Evolutionary conservation across 768 basidiomycete species (phyloP).

Genomic region (Tulasnella sp.): DNA sequence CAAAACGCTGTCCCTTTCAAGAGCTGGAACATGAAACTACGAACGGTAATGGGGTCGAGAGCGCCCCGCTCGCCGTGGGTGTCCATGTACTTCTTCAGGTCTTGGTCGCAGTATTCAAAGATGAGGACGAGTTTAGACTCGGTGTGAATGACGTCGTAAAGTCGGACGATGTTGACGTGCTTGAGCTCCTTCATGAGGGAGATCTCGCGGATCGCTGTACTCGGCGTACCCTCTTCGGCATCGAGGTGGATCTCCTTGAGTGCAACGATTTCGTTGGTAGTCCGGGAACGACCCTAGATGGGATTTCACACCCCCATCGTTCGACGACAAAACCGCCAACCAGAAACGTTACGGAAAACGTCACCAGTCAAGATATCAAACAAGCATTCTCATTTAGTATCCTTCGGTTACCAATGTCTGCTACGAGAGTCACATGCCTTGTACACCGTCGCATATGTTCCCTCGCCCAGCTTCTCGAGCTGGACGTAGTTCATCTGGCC

Average conservation of each 20-base stretch:
- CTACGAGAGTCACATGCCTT: too few species aligned
- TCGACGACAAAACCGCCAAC: too few species aligned
- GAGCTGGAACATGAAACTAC: conserved; percentile 96
- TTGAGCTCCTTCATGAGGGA: conserved; percentile 99
- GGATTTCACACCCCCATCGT: too few species aligned
- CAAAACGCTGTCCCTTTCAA: conserved; percentile 96
- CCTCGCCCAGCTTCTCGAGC: conserved; percentile 81
- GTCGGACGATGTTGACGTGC: conserved; percentile 94
- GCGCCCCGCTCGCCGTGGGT: conserved; percentile 93
- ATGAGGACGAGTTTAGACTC: conserved; percentile 96
- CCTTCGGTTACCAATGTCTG: too few species aligned
- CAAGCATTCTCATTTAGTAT: too few species aligned
- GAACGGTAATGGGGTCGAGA: conserved; percentile 68
- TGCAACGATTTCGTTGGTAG: conserved; percentile 97
- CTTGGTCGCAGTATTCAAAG: conserved; percentile 97
- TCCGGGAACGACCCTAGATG: conserved; percentile 75
- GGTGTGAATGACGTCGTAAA: conserved; percentile 98
- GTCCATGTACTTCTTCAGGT: conserved; percentile 99
- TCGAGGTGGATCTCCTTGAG: conserved; percentile 99
- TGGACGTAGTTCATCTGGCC: conserved; percentile 14
- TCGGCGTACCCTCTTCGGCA: conserved; percentile 97
- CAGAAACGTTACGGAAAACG: too few species aligned
- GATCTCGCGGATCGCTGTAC: conserved; percentile 97
- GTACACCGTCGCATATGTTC: conserved; percentile 95
- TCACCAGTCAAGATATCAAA: too few species aligned